phyloP scores from a whole-genome alignment of 176 grass and related monocot species.

The Saccharum spontaneum region DNA sequence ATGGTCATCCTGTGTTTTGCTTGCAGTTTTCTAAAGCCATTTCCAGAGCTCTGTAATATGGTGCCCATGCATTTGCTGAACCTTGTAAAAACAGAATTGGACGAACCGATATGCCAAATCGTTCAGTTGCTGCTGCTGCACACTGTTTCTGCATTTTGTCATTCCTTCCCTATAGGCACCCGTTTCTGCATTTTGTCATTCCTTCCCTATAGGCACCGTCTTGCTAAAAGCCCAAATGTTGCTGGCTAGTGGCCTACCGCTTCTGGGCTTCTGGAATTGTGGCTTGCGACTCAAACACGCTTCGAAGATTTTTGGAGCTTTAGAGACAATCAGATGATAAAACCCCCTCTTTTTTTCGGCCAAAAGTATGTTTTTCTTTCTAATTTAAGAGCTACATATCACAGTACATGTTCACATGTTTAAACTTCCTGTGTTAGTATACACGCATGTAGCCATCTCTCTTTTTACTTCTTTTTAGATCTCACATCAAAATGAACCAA shows the following conservation, averaged over 20 bases:
- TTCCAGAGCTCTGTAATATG: neutral
- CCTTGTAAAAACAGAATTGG: neutral
- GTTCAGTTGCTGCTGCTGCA: neutral
- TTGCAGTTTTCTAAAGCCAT: neutral
- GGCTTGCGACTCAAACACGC: neutral
- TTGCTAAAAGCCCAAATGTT: neutral
- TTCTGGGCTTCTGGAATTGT: neutral
- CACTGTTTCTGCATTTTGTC: neutral
- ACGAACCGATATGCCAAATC: neutral
- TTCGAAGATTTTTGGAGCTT: neutral
- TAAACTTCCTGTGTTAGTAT: slow-evolving; percentile 23
- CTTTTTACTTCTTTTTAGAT: slow-evolving; percentile 1
- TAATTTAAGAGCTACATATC: slow-evolving; percentile 12
- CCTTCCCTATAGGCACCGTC: neutral
- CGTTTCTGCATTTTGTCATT: too few species aligned
- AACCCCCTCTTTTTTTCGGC: neutral
- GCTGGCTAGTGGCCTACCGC: neutral
- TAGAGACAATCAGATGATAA: neutral
- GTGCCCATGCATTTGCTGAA: neutral
- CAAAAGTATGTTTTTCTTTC: slow-evolving; percentile 17
- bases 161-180: neutral
- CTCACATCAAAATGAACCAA: slow-evolving; percentile 40
- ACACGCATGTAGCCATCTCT: slow-evolving; percentile 40
- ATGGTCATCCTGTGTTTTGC: neutral
- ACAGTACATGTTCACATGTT: slow-evolving; percentile 28